Conservation (phyloP, 805 yeast species). For the Starmera dryadoides region DNA sequence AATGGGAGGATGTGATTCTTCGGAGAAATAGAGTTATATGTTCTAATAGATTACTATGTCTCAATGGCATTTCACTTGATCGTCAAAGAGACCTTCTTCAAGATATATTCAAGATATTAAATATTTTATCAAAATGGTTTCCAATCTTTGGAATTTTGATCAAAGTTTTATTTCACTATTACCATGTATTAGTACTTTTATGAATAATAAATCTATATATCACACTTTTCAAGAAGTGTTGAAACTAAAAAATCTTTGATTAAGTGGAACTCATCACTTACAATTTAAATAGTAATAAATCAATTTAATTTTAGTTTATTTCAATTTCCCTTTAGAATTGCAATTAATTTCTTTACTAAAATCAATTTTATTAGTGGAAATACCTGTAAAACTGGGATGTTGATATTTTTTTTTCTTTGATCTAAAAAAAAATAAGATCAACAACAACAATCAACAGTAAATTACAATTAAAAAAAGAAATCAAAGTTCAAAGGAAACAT, state of each 20-base stretch:
- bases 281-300: no score
- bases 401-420: no score
- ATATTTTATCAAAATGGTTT: slow-evolving; percentile 20
- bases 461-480: background rate
- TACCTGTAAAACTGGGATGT: no score
- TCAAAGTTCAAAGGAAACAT: background rate
- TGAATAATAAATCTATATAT: background rate
- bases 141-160: background rate
- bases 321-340: no score
- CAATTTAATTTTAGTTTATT: no score
- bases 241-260: no score
- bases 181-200: background rate
- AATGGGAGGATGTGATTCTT: no score
- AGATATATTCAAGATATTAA: slow-evolving; percentile 21
- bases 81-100: slow-evolving; percentile 28
- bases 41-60: background rate
- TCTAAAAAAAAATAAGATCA: background rate
- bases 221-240: slow-evolving; percentile 42
- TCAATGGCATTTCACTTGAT: slow-evolving; percentile 26
- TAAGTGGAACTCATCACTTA: no score
- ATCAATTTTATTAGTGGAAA: no score
- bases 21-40: no score
- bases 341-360: no score
- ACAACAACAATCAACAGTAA: background rate
- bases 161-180: background rate